phyloP scores from a whole-genome alignment of 768 basidiomycete species.

The Tulasnella sp. region DNA sequence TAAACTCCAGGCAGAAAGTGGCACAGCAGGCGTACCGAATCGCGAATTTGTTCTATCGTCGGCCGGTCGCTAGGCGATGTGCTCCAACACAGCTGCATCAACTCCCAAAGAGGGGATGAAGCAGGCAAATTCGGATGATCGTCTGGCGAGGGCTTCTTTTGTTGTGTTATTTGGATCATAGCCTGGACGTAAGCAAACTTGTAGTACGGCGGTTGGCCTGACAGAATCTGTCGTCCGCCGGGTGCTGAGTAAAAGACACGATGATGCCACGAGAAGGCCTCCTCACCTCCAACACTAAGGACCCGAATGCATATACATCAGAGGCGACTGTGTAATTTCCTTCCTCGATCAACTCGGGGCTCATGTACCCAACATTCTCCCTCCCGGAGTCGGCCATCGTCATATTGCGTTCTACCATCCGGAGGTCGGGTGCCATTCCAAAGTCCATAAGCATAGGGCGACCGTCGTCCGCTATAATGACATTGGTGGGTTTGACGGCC shows the following conservation, averaged over 20 bases:
- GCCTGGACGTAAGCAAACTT: not conserved
- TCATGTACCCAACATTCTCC: not conserved
- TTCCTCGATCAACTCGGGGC: not conserved
- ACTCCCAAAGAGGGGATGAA: not conserved
- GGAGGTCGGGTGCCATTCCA: not conserved
- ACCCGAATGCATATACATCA: not conserved
- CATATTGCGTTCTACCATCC: not conserved
- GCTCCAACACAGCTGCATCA: not conserved
- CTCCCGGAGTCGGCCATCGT: not conserved
- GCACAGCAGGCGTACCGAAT: not conserved
- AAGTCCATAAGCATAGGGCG: not conserved
- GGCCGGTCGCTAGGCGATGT: not conserved
- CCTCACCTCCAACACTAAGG: not conserved
- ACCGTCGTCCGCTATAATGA: not conserved
- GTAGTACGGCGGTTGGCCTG: not conserved
- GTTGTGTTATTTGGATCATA: not conserved
- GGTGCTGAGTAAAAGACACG: not conserved
- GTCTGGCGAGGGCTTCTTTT: not conserved
- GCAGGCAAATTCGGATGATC: not conserved
- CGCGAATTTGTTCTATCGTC: not conserved
- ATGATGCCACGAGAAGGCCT: not conserved
- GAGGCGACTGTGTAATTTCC: not conserved
- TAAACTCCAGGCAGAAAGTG: not conserved
- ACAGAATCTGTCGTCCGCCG: not conserved
- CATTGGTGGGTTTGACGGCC: not conserved